A percentile compares a stretch with the other conserved stretches of the same genome.
Evolutionary conservation across 176 grass and related monocot genomes (phyloP).

Genomic region (Aegilops tauschii): DNA sequence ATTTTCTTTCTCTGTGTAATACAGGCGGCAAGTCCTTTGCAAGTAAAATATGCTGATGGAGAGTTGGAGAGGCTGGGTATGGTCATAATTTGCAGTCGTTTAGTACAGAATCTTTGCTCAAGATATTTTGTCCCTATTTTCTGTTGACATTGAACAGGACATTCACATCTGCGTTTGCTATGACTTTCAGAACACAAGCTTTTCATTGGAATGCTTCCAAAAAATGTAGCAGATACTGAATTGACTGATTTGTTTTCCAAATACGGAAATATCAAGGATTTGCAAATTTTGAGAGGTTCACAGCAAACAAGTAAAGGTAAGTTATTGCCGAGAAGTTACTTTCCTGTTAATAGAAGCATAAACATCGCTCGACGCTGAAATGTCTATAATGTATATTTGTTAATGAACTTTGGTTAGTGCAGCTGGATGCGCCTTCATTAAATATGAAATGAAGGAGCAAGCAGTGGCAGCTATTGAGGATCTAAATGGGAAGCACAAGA

Average conservation of each 20-base stretch:
- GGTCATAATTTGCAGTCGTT: background rate
- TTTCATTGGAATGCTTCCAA: constrained; percentile 99
- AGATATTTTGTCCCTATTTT: background rate
- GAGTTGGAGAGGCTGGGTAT: constrained; percentile 99
- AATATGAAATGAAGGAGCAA: constrained; percentile 97
- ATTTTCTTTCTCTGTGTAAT: background rate
- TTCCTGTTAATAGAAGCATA: constrained; percentile 17
- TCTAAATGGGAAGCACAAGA: constrained; percentile 59
- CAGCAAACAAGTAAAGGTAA: constrained; percentile 98
- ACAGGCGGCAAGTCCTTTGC: constrained; percentile 96
- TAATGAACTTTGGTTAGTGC: constrained; percentile 23
- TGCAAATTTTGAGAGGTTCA: constrained; percentile 94
- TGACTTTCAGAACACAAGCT: constrained; percentile 84
- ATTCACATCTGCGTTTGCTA: constrained; percentile 22
- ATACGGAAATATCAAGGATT: constrained; percentile 93
- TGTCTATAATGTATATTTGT: constrained; percentile 20
- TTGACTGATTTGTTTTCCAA: constrained; percentile 74
- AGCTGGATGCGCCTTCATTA: constrained; percentile 97
- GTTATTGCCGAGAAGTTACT: constrained; percentile 17
- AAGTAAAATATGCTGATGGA: constrained; percentile 99
- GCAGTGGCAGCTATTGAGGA: constrained; percentile 87
- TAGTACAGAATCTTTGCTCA: background rate
- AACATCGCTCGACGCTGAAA: background rate
- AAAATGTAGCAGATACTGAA: constrained; percentile 79
- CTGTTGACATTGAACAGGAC: constrained; percentile 2